These are phyloP conservation scores for Alternaria arborescens DNA, from an alignment of 2,329 filamentous ascomycete genomes.

Conservation along the genomic window DNA sequence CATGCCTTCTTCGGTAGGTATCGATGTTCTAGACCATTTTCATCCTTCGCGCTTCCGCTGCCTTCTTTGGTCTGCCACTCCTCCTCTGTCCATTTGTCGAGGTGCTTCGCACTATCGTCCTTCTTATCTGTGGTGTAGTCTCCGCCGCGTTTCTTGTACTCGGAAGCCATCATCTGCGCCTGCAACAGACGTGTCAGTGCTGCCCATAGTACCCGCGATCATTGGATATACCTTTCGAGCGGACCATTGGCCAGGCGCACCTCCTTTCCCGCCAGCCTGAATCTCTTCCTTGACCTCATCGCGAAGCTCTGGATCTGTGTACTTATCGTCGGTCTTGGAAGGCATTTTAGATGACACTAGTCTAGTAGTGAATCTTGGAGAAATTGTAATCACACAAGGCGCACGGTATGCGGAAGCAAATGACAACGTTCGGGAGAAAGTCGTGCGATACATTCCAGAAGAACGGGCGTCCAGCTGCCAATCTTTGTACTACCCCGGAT, in stretches of 20 bases:
- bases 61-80: constrained; percentile 62
- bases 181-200: constrained; percentile 21
- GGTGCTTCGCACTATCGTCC: constrained; percentile 55
- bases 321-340: constrained; percentile 54
- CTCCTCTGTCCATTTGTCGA: constrained; percentile 58
- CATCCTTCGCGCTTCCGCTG: constrained; percentile 54
- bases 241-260: constrained; percentile 60
- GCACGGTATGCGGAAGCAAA: not conserved
- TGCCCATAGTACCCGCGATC: not conserved
- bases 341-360: constrained; percentile 47
- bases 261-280: constrained; percentile 57
- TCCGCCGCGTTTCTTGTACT: constrained; percentile 60
- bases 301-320: constrained; percentile 57
- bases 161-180: constrained; percentile 58
- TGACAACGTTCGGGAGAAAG: not conserved
- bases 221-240: constrained; percentile 53
- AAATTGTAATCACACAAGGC: not conserved
- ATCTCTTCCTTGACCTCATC: constrained; percentile 59
- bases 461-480: not conserved
- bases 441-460: constrained; percentile 9
- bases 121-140: constrained; percentile 57
- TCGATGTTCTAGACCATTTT: constrained; percentile 29
- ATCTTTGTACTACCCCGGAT: constrained; percentile 27
- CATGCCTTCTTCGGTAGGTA: constrained; percentile 56
- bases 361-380: not conserved